Evolutionary conservation across 2,329 filamentous ascomycete genomes (phyloP).

Genomic region (Tolypocladium guangdongense): DNA sequence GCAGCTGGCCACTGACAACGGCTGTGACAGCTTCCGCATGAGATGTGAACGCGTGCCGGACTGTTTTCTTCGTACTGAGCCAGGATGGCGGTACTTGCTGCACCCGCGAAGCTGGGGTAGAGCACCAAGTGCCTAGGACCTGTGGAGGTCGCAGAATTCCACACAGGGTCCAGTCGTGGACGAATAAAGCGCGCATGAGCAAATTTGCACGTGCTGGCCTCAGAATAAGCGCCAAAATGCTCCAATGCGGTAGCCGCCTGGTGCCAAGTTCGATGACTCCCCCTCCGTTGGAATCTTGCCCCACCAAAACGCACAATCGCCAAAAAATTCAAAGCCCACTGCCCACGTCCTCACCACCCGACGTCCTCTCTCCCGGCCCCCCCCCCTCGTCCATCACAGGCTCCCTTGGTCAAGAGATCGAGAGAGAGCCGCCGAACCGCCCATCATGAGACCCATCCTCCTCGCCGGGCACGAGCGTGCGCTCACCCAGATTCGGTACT

Average conservation of each 20-base stretch:
- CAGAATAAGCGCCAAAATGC: not conserved
- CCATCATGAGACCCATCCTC: constrained; percentile 90
- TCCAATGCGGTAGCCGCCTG: not conserved
- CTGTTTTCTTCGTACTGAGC: not conserved
- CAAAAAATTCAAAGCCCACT: constrained; percentile 30
- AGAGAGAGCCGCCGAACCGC: constrained; percentile 11
- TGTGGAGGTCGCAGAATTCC: not conserved
- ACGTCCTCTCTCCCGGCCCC: constrained; percentile 9
- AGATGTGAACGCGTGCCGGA: not conserved
- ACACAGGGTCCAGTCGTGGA: not conserved
- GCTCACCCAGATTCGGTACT: constrained; percentile 82
- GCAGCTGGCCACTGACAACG: not conserved
- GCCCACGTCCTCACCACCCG: constrained; percentile 15
- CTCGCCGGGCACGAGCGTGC: constrained; percentile 94
- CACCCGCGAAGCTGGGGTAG: not conserved
- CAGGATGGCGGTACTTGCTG: not conserved
- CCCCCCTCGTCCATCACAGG: constrained; percentile 3
- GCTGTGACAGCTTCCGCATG: not conserved
- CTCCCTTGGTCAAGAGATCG: constrained; percentile 1
- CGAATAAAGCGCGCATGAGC: not conserved
- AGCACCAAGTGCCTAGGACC: not conserved
- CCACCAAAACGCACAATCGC: constrained; percentile 36
- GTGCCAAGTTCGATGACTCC: not conserved
- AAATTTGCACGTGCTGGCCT: not conserved
- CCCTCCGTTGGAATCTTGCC: constrained; percentile 15